Base-by-base conservation (phyloP, 805 yeast species). In the Kuraishia borneana region DNA sequence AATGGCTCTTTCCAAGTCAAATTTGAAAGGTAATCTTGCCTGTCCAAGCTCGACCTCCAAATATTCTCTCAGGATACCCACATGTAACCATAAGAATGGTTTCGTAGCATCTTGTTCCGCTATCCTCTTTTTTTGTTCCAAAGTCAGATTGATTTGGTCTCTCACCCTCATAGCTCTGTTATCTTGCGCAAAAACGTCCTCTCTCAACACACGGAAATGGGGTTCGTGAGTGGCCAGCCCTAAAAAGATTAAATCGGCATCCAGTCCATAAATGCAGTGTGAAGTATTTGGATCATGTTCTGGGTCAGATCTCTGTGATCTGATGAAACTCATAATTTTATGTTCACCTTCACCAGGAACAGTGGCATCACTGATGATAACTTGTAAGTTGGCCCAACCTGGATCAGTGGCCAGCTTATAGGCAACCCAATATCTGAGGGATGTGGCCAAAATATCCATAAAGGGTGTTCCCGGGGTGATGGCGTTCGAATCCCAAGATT, bases 311-410 rank as follows among this genome's bases (percentile, higher is more conserved):
- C 97, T 68, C 53, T 88, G 97, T 28, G 83, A 73, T 49, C 99
- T 73, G 37, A 92, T 82, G 53, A 88, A 92, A 48, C 82, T 87
- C 98, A 92, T 92, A 46, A 92, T 79, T 56, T 92, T 92, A 62
- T 92, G 99, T 57, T 92, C 99, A 53, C 99, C 99, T 67, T 92
- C 99, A 41, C 99, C 99, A 1, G 99, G 98, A 10, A 89, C 97
- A 0, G 94, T 78, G 21, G 96, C 95, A 53, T 89, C 99, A 48
- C 94, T 81, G 31, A 92, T 79, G 18, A 92, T 82, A 5, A 92
- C 87, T 56, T 92, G 92, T 32, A 89, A 60, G 39, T 79, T 69
- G 30, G 77, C 77, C 98, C 98, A 92, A 22, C 94, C 95, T 2
- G 96, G 94, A 50, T 92, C 98, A 7, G 70, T 70, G 25, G 85